These are phyloP conservation scores for Fusarium sterilihyphosum DNA, from an alignment of 2,329 filamentous ascomycete species.

Conservation along the genomic window DNA sequence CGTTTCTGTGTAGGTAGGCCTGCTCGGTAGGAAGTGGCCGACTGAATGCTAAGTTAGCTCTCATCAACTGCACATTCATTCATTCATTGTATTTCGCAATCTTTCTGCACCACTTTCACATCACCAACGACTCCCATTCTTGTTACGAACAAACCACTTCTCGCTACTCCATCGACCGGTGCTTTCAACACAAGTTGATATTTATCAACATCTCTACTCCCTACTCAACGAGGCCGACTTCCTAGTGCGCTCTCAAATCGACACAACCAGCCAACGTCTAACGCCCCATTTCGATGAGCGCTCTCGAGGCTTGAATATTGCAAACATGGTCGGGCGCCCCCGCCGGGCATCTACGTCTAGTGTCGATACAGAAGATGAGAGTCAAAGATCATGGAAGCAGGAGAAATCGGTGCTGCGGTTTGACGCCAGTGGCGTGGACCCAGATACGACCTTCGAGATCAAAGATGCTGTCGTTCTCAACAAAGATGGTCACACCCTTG, in stretches of 20 bases:
- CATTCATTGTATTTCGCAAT: neutral
- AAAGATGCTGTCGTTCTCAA: slow-evolving; percentile 68
- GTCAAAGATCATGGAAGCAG: slow-evolving; percentile 48
- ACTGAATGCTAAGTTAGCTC: neutral
- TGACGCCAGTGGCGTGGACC: slow-evolving; percentile 39
- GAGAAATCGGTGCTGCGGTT: slow-evolving; percentile 49
- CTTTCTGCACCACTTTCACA: neutral
- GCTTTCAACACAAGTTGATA: neutral
- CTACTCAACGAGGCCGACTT: neutral
- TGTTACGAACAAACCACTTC: neutral
- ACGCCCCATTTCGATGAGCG: slow-evolving; percentile 23
- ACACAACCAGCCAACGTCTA: neutral
- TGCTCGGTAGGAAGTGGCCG: neutral
- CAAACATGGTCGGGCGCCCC: slow-evolving; percentile 53
- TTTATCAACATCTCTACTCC: neutral
- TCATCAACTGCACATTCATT: neutral
- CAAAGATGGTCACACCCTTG: slow-evolving; percentile 62
- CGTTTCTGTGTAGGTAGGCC: slow-evolving; percentile 10
- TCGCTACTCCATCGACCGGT: too few relatives aligned
- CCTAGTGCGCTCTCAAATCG: neutral
- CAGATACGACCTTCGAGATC: slow-evolving; percentile 72
- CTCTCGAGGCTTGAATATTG: slow-evolving; percentile 31
- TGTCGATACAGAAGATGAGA: slow-evolving; percentile 54
- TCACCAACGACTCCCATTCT: neutral
- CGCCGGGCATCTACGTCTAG: slow-evolving; percentile 58